phyloP scores from a whole-genome alignment of 805 yeast species.

The Ogataea ganodermae region DNA sequence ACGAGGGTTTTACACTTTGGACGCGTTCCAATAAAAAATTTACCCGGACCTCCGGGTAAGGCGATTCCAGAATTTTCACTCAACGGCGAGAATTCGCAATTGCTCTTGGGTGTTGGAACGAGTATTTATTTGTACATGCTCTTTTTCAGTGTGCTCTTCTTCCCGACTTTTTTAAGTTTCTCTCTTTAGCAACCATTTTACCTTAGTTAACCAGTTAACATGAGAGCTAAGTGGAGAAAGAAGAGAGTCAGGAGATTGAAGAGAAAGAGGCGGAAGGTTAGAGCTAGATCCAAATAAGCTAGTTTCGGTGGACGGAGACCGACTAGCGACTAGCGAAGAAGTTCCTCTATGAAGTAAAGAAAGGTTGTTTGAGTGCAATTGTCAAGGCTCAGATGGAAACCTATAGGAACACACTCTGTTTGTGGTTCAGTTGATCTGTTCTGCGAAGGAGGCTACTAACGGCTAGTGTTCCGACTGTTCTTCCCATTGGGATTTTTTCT shows the following conservation, averaged over 20 bases:
- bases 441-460: not conserved
- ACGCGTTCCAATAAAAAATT: not conserved
- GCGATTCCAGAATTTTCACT: slow-evolving; percentile 6
- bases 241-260: slow-evolving; percentile 99
- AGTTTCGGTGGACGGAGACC: slow-evolving; percentile 17
- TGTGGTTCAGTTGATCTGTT: slow-evolving; percentile 5
- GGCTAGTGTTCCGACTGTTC: slow-evolving; percentile 3
- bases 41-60: slow-evolving; percentile 6
- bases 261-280: slow-evolving; percentile 99
- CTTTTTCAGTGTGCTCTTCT: slow-evolving; percentile 7
- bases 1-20: not conserved
- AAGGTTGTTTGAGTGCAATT: slow-evolving; percentile 4
- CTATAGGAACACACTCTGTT: not conserved
- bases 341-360: slow-evolving; percentile 1
- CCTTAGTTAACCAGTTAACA: slow-evolving; percentile 38
- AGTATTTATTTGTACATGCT: slow-evolving; percentile 4
- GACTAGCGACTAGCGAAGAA: slow-evolving; percentile 8
- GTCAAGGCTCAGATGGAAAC: not conserved
- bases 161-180: slow-evolving; percentile 4
- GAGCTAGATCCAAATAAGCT: slow-evolving; percentile 98
- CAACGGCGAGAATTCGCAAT: slow-evolving; percentile 6
- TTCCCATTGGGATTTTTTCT: too few relatives aligned
- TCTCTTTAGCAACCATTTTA: slow-evolving; percentile 4
- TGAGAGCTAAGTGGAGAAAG: slow-evolving; percentile 99
- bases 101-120: not conserved